Conservation (phyloP, 352 stramenopile genomes). For the Globisporangium perplexum region DNA sequence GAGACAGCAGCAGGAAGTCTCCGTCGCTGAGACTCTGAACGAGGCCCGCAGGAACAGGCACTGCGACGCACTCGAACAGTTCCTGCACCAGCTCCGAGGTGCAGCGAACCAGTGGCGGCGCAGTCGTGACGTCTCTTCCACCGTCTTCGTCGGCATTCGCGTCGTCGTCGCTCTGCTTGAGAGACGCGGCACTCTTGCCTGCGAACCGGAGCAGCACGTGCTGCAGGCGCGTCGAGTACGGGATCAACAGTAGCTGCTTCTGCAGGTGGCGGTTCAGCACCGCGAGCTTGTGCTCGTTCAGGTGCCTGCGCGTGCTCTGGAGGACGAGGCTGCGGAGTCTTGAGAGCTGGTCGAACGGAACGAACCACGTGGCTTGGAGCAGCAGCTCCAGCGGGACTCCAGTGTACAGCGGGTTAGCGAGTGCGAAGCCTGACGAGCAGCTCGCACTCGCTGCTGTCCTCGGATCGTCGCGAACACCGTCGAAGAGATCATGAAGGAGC, state of each 20-base stretch:
- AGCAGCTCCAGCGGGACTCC: slow-evolving; percentile 18
- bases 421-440: slow-evolving; percentile 2
- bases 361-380: slow-evolving; percentile 53
- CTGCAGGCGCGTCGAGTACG: slow-evolving; percentile 34
- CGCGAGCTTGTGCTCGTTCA: slow-evolving; percentile 49
- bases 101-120: slow-evolving; percentile 4
- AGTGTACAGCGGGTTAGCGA: slow-evolving; percentile 14
- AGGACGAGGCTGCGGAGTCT: slow-evolving; percentile 39
- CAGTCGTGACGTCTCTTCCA: neutral
- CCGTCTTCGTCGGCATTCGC: neutral
- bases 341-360: slow-evolving; percentile 50
- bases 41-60: slow-evolving; percentile 1
- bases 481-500: slow-evolving; percentile 34
- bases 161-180: neutral
- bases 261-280: slow-evolving; percentile 40
- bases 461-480: neutral
- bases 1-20: slow-evolving; percentile 22
- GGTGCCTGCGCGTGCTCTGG: slow-evolving; percentile 46
- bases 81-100: slow-evolving; percentile 5
- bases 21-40: neutral
- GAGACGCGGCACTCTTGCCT: neutral
- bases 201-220: slow-evolving; percentile 32
- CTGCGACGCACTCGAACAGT: slow-evolving; percentile 11
- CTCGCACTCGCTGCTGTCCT: neutral
- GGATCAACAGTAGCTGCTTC: slow-evolving; percentile 37